Evolutionary conservation across 257 asterid species (phyloP).

Genomic region (Solanum ossicruentum): DNA sequence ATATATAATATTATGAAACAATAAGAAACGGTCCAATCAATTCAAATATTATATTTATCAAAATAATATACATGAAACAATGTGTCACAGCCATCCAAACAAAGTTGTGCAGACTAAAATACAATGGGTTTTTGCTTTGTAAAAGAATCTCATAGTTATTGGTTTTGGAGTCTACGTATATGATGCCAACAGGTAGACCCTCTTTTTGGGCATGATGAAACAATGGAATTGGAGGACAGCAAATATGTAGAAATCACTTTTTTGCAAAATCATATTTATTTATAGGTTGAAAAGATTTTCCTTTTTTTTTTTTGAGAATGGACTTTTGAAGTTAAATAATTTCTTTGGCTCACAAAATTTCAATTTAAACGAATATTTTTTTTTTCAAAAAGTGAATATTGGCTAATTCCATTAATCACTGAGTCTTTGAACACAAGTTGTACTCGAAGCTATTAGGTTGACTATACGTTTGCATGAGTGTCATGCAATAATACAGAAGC

Average conservation of each 20-base stretch:
- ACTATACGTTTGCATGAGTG: not conserved
- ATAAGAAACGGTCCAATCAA: fast-evolving
- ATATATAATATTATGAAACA: not conserved
- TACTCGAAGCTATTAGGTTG: not conserved
- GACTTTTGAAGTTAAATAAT: not conserved
- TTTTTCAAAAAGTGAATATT: too few species aligned
- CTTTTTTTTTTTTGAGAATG: not conserved
- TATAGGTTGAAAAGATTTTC: not conserved
- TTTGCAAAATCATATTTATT: not conserved
- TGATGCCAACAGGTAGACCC: not conserved
- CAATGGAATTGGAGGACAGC: not conserved
- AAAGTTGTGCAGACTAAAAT: not conserved
- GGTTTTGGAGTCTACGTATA: not conserved
- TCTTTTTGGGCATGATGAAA: not conserved
- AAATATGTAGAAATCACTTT: not conserved
- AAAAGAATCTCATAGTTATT: not conserved
- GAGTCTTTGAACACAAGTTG: not conserved
- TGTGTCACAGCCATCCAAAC: not conserved
- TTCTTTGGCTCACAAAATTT: not conserved
- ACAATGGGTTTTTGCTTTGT: not conserved
- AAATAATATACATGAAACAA: not conserved
- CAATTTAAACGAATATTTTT: not conserved
- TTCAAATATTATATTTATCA: not conserved
- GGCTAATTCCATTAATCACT: not conserved
- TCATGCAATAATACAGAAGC: too few species aligned